Base-by-base conservation (phyloP, 805 yeast species). In the Wickerhamiella dianesei region DNA sequence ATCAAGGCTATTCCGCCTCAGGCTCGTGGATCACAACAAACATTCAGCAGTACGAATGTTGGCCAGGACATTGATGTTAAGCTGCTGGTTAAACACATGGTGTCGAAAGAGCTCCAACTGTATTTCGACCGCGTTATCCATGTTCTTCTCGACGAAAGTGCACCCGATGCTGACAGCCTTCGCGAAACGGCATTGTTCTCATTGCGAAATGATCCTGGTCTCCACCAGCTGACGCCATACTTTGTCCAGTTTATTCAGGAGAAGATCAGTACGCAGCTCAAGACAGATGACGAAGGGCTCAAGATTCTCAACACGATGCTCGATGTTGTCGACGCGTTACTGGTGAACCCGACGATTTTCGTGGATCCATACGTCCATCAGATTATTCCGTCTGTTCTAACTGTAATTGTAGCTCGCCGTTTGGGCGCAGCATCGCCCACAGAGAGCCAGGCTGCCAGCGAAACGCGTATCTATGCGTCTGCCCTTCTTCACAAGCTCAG, bases 341-440 rank as follows among this genome's bases (percentile, higher is more conserved):
- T 87, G 44, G 77, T 81, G 40, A 92, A 92, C 64, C 78, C 78
- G 46, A 80, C 94, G 18, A 78, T 92, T 37, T 89, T 87, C 57
- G 71, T 89, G 50, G 96, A 89, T 55, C 98, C 97, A 9, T 89
- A 89, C 59, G 86, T 92, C 41, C 98, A 94, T 66, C 89, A 95
- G 0, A 68, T 92, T 55, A 86, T 92, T 84, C 98, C 99, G n/a
- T 85, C 96, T 50, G 80, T 92, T 32, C 71, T 92, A 54, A 92
- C 99, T 0, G 71, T 89, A 18, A 71, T 92, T 40, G 72, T 92
- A 44, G 96, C 97, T 1, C 87, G 87, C 58, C 76, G 84, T 50
- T 74, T 89, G n/a, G 96, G 96, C 2, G 41, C 14, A 14, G 8
- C 41, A 5, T 14, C 39, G 5, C 14, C 64, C 60, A 19, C 69